Conservation (phyloP, 768 basidiomycete genomes). For the Lactarius tabidus region DNA sequence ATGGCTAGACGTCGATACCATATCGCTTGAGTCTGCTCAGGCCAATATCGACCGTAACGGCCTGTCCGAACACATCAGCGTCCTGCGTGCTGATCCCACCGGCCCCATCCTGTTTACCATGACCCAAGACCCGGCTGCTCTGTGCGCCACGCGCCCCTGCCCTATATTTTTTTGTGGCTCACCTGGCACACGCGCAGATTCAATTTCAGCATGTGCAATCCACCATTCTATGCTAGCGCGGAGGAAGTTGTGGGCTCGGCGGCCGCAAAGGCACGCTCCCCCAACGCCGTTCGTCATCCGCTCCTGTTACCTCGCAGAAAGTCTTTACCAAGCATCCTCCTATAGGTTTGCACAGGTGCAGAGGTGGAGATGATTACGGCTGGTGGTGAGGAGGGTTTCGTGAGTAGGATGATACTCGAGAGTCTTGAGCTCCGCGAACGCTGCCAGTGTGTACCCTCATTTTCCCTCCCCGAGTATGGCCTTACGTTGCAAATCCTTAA, state of each 20-base stretch:
- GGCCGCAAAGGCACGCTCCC: slow-evolving; percentile 56
- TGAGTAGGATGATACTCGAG: slow-evolving; percentile 72
- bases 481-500: neutral
- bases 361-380: slow-evolving; percentile 83
- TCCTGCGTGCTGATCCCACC: slow-evolving; percentile 38
- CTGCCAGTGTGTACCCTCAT: slow-evolving; percentile 51
- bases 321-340: neutral
- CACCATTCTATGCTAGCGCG: slow-evolving; percentile 82
- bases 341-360: slow-evolving; percentile 75
- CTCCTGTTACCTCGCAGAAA: neutral
- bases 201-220: slow-evolving; percentile 92
- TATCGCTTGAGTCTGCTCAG: slow-evolving; percentile 53
- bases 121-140: slow-evolving; percentile 5
- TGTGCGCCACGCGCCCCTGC: slow-evolving; percentile 3
- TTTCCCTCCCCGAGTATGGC: neutral
- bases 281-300: slow-evolving; percentile 58
- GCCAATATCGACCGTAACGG: neutral
- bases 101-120: slow-evolving; percentile 48
- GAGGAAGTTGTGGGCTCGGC: slow-evolving; percentile 63
- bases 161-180: neutral
- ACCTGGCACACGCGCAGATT: slow-evolving; percentile 37
- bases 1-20: slow-evolving; percentile 61
- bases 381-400: slow-evolving; percentile 83
- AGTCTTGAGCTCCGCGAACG: slow-evolving; percentile 47
- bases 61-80: slow-evolving; percentile 46